Conservation (phyloP, 352 stramenopile genomes). For the Phytophthora ohioensis region DNA sequence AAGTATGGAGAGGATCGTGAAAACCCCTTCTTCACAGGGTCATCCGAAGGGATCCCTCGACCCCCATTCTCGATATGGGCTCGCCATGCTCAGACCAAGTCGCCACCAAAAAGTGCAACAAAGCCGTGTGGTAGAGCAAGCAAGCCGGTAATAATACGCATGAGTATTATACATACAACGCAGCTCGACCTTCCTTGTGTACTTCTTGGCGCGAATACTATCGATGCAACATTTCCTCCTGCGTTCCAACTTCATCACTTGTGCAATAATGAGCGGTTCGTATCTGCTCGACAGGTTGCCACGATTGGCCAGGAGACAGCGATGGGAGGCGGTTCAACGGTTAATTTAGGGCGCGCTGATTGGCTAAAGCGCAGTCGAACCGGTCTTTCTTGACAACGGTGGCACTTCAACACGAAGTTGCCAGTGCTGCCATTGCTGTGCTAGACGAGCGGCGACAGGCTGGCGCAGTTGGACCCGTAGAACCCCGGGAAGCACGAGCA, state of each 20-base stretch:
- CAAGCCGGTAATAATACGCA: conserved; percentile 30
- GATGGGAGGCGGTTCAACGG: conserved; percentile 23
- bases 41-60: conserved; percentile 52
- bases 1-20: conserved; percentile 52
- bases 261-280: conserved; percentile 10
- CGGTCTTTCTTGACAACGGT: conserved; percentile 23
- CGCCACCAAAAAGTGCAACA: conserved; percentile 33
- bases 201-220: too few species aligned
- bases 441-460: conserved; percentile 59
- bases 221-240: neutral
- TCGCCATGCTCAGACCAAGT: conserved; percentile 40
- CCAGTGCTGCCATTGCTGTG: neutral
- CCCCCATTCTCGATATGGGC: conserved; percentile 46
- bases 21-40: conserved; percentile 52
- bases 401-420: conserved; percentile 17
- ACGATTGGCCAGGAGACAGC: conserved; percentile 22
- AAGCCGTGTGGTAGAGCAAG: conserved; percentile 35
- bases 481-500: conserved; percentile 82
- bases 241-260: conserved; percentile 1
- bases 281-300: neutral
- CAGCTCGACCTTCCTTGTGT: neutral
- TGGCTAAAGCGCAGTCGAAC: conserved; percentile 23
- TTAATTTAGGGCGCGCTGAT: conserved; percentile 27
- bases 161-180: neutral
- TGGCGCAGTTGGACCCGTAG: conserved; percentile 83